Evolutionary conservation across 176 grass and related monocot species (phyloP).

Genomic region (Saccharum officinarum): DNA sequence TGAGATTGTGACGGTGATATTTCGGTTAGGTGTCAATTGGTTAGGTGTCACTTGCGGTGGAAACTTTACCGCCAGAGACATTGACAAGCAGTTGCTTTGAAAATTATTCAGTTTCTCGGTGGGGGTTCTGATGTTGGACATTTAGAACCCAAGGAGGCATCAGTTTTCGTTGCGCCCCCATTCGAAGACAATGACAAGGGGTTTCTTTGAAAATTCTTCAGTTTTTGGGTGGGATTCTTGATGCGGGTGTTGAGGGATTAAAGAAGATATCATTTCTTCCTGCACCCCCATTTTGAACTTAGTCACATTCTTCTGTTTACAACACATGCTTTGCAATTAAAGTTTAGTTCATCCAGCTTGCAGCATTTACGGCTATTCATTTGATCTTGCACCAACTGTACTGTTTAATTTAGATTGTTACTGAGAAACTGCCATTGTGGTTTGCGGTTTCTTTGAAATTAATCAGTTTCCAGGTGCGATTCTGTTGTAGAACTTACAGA

Average conservation of each 20-base stretch:
- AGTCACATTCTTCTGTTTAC: neutral
- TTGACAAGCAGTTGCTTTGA: neutral
- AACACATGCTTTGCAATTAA: neutral
- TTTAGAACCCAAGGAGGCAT: neutral
- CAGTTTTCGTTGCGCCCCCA: neutral
- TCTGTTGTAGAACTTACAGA: neutral
- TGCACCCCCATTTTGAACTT: neutral
- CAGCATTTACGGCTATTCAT: neutral
- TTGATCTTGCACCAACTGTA: neutral
- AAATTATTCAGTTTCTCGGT: neutral
- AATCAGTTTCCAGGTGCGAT: neutral
- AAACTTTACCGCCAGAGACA: neutral
- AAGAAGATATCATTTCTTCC: neutral
- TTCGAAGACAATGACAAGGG: neutral
- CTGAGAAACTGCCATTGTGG: neutral
- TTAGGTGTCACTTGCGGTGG: slow-evolving; percentile 2
- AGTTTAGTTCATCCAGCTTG: neutral
- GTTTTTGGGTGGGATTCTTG: neutral
- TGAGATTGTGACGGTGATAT: slow-evolving; percentile 35
- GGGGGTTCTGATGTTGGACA: neutral
- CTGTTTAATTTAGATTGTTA: neutral
- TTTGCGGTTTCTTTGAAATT: neutral
- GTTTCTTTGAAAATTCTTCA: neutral
- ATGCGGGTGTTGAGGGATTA: neutral
- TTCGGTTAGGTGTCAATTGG: slow-evolving; percentile 12